These are phyloP conservation scores for Ceratobasidium sp. DNA, from an alignment of 1,284 basidiomycete genomes.

Conservation along the genomic window DNA sequence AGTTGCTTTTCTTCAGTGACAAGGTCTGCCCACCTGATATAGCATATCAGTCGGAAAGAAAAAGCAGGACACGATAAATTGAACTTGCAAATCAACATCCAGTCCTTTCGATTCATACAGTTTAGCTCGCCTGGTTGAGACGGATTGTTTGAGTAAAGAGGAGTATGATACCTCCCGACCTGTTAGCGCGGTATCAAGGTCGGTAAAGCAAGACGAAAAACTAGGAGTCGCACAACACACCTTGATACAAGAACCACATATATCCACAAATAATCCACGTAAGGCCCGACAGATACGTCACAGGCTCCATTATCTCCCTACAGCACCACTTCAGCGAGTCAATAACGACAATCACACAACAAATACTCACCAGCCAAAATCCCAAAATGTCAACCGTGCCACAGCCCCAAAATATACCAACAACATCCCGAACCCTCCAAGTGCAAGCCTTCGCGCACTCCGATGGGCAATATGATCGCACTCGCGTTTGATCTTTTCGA, in stretches of 20 bases:
- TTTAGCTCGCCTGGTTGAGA: conserved; percentile 68
- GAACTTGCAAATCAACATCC: conserved; percentile 64
- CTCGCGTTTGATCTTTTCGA: conserved; percentile 61
- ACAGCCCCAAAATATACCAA: conserved; percentile 74
- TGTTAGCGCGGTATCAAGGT: conserved; percentile 47
- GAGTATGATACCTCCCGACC: conserved; percentile 78
- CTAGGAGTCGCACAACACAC: conserved; percentile 49
- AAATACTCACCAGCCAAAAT: conserved; percentile 65
- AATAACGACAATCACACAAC: no score
- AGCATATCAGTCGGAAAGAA: neutral
- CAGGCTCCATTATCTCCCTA: conserved; percentile 79
- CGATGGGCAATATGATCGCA: conserved; percentile 71
- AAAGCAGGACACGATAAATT: neutral
- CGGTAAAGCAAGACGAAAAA: conserved; percentile 50
- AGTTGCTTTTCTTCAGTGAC: conserved; percentile 66
- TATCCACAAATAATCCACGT: conserved; percentile 72
- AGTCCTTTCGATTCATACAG: conserved; percentile 72
- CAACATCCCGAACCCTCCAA: conserved; percentile 70
- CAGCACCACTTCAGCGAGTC: conserved; percentile 50
- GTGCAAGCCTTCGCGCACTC: conserved; percentile 69
- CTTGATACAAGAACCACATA: conserved; percentile 61
- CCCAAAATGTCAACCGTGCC: conserved; percentile 74
- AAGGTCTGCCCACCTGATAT: conserved; percentile 65
- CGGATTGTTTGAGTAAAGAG: conserved; percentile 68
- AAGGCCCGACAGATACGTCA: conserved; percentile 73